phyloP scores from a whole-genome alignment of 2,329 filamentous ascomycete genomes.

The Colletotrichum sp. region DNA sequence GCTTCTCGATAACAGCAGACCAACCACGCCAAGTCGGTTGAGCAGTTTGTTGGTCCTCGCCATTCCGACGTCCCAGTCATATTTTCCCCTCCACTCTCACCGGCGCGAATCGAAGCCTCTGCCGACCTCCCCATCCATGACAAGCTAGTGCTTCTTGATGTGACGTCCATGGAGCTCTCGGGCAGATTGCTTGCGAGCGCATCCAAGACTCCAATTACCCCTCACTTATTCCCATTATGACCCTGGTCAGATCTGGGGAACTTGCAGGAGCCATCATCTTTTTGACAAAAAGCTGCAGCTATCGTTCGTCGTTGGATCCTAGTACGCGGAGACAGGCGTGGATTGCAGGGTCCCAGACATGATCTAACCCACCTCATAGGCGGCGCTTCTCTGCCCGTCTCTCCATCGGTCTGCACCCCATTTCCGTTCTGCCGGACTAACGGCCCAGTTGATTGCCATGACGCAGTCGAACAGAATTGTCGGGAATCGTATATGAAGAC shows the following conservation, averaged over 20 bases:
- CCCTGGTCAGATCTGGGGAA: not conserved
- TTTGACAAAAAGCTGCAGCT: not conserved
- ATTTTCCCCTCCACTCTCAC: not conserved
- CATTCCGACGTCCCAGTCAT: not conserved
- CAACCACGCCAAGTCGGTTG: not conserved
- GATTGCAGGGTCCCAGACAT: not conserved
- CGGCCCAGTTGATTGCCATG: not conserved
- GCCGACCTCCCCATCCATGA: not conserved
- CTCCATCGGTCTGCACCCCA: not conserved
- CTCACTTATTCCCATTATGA: not conserved
- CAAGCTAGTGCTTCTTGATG: not conserved
- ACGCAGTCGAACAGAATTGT: not conserved
- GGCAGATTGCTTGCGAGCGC: not conserved
- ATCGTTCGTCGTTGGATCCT: not conserved
- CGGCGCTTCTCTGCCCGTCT: not conserved
- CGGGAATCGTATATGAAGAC: not conserved
- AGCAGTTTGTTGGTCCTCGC: not conserved
- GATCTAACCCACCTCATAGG: not conserved
- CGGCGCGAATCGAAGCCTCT: not conserved
- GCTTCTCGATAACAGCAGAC: not conserved
- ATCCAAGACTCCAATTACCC: slow-evolving; percentile 4
- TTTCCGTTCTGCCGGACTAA: not conserved
- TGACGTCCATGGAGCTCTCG: not conserved
- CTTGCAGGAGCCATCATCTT: not conserved
- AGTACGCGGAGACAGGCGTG: not conserved